Evolutionary conservation across 2,329 filamentous ascomycete genomes (phyloP).

Genomic region (Beauveria caledonica): DNA sequence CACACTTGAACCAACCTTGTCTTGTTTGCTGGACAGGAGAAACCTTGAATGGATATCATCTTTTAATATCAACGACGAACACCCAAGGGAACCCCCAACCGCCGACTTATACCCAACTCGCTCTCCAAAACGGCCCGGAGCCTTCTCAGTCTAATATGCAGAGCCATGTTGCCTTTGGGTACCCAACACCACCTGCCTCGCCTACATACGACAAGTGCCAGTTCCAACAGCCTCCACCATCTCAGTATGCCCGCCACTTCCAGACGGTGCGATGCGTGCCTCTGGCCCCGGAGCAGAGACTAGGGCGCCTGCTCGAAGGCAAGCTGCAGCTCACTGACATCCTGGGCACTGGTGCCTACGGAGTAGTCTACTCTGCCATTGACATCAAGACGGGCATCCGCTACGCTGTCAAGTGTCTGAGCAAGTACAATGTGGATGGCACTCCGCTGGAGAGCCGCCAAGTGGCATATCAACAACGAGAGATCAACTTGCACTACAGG

Average conservation of each 20-base stretch:
- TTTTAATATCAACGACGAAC: slow-evolving; percentile 5
- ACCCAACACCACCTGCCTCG: slow-evolving; percentile 50
- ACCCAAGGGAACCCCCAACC: neutral
- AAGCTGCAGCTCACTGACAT: slow-evolving; percentile 77
- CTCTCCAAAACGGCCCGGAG: slow-evolving; percentile 14
- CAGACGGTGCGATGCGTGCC: slow-evolving; percentile 42
- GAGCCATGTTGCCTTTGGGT: slow-evolving; percentile 48
- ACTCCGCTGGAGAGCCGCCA: slow-evolving; percentile 73
- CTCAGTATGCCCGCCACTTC: slow-evolving; percentile 30
- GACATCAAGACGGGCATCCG: slow-evolving; percentile 72
- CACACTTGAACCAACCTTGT: neutral
- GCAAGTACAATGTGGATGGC: slow-evolving; percentile 72
- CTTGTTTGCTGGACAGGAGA: neutral
- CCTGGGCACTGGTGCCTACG: slow-evolving; percentile 89
- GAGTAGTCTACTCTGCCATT: slow-evolving; percentile 85
- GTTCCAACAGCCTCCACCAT: slow-evolving; percentile 30
- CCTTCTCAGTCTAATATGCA: slow-evolving; percentile 43
- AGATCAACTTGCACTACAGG: slow-evolving; percentile 84
- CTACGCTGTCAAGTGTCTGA: slow-evolving; percentile 95
- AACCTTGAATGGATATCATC: slow-evolving; percentile 6
- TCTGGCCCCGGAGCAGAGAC: slow-evolving; percentile 68
- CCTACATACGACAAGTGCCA: slow-evolving; percentile 45
- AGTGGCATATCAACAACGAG: slow-evolving; percentile 80
- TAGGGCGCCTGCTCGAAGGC: slow-evolving; percentile 77
- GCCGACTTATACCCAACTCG: neutral